A percentile compares a stretch with the other conserved stretches of the same genome.
phyloP scores from a whole-genome alignment of 2,329 filamentous ascomycete genomes.

The Neobulgaria alba region DNA sequence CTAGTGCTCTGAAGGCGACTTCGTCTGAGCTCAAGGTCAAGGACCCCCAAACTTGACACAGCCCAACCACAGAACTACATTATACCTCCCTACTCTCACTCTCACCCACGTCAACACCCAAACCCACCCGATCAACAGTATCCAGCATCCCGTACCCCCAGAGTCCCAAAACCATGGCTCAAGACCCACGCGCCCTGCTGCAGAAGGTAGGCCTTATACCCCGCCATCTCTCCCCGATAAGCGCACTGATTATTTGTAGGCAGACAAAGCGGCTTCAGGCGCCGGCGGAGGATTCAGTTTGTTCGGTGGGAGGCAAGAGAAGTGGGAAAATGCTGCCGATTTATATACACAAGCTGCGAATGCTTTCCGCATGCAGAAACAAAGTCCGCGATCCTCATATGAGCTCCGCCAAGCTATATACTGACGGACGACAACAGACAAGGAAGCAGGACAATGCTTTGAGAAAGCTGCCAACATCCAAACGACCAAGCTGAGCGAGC shows the following conservation, averaged over 20 bases:
- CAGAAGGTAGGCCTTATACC: slow-evolving; percentile 56
- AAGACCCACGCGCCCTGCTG: slow-evolving; percentile 69
- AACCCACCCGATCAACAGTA: too few relatives aligned
- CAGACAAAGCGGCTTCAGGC: slow-evolving; percentile 70
- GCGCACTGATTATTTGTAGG: slow-evolving; percentile 42
- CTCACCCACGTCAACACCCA: too few relatives aligned
- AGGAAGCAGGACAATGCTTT: slow-evolving; percentile 79
- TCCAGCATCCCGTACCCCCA: too few relatives aligned
- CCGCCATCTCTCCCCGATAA: slow-evolving; percentile 24
- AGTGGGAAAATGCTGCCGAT: slow-evolving; percentile 83
- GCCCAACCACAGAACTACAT: too few relatives aligned
- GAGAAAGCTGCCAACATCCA: slow-evolving; percentile 81
- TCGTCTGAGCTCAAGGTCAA: neutral
- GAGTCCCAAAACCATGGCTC: slow-evolving; percentile 46
- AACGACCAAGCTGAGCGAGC: slow-evolving; percentile 73
- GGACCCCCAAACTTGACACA: neutral
- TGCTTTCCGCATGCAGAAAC: slow-evolving; percentile 80
- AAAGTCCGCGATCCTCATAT: slow-evolving; percentile 47
- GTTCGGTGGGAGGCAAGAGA: slow-evolving; percentile 80
- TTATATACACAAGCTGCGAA: slow-evolving; percentile 84
- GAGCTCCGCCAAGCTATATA: neutral
- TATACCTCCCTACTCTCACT: too few relatives aligned
- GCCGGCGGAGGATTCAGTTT: slow-evolving; percentile 79
- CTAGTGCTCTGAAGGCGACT: neutral
- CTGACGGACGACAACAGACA: slow-evolving; percentile 42